Evolutionary conservation across 2,329 filamentous ascomycete genomes (phyloP), one percentile per base, ranked within the genome.

Genomic region (Sphaerulina vaccinii): DNA sequence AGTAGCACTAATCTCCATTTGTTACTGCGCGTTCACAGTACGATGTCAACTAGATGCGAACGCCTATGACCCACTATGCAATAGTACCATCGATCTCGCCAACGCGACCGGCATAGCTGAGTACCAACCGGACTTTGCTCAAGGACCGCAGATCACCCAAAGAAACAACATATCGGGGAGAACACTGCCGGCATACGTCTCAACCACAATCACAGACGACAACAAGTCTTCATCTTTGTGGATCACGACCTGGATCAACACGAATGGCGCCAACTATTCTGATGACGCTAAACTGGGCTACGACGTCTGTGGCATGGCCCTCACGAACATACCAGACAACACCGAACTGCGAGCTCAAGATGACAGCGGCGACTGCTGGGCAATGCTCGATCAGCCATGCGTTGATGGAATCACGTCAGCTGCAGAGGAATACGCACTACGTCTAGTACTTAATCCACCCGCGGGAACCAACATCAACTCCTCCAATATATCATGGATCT

Each of bases 301-400:
- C 24, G 51, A 54, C 41, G 51, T 54, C n/a, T 54, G 51, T 18
- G 41, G 38, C 3, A 46, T 56, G 35, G 39, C 38, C 5, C 13
- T 54, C 22, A 35, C 42, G 19, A 29, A 38, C 8, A 21, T 56
- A 5, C 23, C 38, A 1, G 39, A 40, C 10, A 51, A 51, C 11
- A 51, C 39, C 38, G 33, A 19, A 9, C 21, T 15, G 9, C 29
- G 54, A n/a, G 51, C 40, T 11, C 54, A 56, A 27, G 23, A 15
- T 7, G 54, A 54, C 29, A 54, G 48, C 42, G 54, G 54, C 13
- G 38, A 40, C 16, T 56, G 54, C 33, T 13, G n/a, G 16, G n/a
- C 23, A 16, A 51, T 41, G 15, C 29, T 56, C 11, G 50, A 56
- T 39, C 19, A 48, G 19, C 19, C 32, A 15, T 56, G 54, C 27